These are phyloP conservation scores for Colletotrichum australisinense DNA, from an alignment of 2,329 filamentous ascomycete species.

Conservation along the genomic window DNA sequence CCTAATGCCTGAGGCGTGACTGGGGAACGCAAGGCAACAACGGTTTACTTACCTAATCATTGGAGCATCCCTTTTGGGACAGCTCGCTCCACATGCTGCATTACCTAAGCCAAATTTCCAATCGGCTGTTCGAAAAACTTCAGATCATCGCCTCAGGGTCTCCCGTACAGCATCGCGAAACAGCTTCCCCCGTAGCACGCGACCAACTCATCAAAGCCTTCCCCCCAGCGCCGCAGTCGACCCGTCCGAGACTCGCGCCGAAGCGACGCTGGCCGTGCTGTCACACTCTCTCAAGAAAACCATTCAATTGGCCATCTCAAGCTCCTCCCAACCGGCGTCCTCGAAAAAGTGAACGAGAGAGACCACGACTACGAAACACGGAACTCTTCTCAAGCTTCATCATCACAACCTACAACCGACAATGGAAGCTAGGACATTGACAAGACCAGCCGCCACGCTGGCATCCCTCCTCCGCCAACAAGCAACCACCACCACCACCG, in stretches of 20 bases:
- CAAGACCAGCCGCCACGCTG: constrained; percentile 49
- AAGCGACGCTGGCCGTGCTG: constrained; percentile 33
- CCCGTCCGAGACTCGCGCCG: background rate
- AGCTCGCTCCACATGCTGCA: constrained; percentile 5
- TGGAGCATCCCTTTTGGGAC: constrained; percentile 1
- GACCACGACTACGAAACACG: background rate
- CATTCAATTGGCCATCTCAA: constrained; percentile 1
- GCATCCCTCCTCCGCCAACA: constrained; percentile 38
- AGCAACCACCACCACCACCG: constrained; percentile 13
- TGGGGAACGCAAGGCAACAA: background rate
- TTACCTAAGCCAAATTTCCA: constrained; percentile 32
- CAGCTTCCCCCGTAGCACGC: constrained; percentile 4
- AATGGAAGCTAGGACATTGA: constrained; percentile 35
- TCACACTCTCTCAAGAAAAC: background rate
- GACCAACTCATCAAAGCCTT: constrained; percentile 3
- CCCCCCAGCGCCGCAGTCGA: background rate
- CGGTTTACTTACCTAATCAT: constrained; percentile 3
- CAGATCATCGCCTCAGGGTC: constrained; percentile 22
- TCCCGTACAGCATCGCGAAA: background rate
- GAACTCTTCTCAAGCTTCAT: background rate
- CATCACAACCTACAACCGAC: background rate
- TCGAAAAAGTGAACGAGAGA: background rate
- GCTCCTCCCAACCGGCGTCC: background rate
- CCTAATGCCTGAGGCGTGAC: background rate
- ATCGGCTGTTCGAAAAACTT: constrained; percentile 30